These are phyloP conservation scores for Arthrobotrys sphaeroides DNA, from an alignment of 2,329 filamentous ascomycete species.

Conservation along the genomic window DNA sequence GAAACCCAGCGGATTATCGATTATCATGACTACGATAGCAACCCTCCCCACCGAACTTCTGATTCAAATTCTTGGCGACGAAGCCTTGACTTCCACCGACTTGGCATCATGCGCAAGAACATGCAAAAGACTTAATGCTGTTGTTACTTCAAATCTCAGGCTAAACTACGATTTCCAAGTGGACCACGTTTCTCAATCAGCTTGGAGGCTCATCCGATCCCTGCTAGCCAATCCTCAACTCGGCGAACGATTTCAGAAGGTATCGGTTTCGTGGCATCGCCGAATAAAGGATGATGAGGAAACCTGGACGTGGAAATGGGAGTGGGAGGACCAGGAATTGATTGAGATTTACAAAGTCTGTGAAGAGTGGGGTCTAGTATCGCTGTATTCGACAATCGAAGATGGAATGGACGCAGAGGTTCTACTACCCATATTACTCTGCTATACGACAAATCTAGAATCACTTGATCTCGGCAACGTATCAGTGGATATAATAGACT, in stretches of 20 bases:
- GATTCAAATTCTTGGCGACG: neutral
- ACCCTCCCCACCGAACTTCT: conserved; percentile 12
- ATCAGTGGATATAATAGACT: neutral
- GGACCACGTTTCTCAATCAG: neutral
- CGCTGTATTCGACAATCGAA: neutral
- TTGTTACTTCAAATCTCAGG: neutral
- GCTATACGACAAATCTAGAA: neutral
- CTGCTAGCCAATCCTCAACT: conserved; percentile 3
- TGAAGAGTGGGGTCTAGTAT: neutral
- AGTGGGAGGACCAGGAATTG: neutral
- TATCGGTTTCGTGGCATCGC: conserved; percentile 1
- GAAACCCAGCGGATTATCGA: neutral
- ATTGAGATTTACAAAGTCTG: neutral
- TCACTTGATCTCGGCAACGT: neutral
- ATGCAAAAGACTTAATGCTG: neutral
- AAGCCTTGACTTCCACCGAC: neutral
- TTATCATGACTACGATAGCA: neutral
- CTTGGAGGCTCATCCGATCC: conserved; percentile 6
- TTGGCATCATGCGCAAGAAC: neutral
- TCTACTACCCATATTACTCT: neutral
- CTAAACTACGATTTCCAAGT: conserved; percentile 16
- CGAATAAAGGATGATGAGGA: neutral
- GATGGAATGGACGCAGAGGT: neutral
- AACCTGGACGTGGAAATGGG: conserved; percentile 7
- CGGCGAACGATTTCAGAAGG: neutral